Base-by-base conservation (phyloP, 257 asterid species). In the Euphrasia confusa region DNA sequence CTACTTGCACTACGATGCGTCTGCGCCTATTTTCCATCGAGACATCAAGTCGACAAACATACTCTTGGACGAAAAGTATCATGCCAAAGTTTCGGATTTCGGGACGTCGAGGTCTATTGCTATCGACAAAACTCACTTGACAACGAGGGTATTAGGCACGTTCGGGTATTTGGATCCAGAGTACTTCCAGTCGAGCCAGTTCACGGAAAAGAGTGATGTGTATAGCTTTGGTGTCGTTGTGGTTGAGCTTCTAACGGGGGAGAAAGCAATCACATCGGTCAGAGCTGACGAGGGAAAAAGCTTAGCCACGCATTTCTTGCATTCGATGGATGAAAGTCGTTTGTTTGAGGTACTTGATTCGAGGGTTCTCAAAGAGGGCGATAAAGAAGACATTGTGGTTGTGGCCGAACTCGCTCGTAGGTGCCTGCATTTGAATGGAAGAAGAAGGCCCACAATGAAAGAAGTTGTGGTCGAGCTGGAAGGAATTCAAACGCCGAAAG, bases 81-180 rank as follows among this genome's bases (percentile, higher is more conserved):
- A 32, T 0, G 79, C 74, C 3, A 77, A 65, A 45, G 48, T 77
- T 37, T 63, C 79, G 2, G 81, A 77, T 48, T 77, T 77, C 5
- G 78, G 78, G 33, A 67, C 78, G 0, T 63, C 76, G 11, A 67
- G 74, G 13, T 21, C 71, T 1, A 44, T 75, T 15, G 45, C 60
- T 0, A 17, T 65, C 0, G 72, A 78, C 10, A 71, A 78, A 49
- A 78, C 80, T 32, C 83, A 78, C 59, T 9, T 75, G 56, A 78
- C 83, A 5, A 78, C 80, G 7, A 18, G 75, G 42, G 78, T 79
- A 1, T 14, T 66, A 12, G 84, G 81, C 21, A 79, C 84, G 5
- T 75, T 79, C 1, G 84, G 81, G 2, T 75, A 78, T 68, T 65
- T 78, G 57, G 83, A 78, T 69, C 83, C 83, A 0, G 83, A 78